Evolutionary conservation across 306 rosid genomes (phyloP).

Genomic region (Sicyos baderoa): DNA sequence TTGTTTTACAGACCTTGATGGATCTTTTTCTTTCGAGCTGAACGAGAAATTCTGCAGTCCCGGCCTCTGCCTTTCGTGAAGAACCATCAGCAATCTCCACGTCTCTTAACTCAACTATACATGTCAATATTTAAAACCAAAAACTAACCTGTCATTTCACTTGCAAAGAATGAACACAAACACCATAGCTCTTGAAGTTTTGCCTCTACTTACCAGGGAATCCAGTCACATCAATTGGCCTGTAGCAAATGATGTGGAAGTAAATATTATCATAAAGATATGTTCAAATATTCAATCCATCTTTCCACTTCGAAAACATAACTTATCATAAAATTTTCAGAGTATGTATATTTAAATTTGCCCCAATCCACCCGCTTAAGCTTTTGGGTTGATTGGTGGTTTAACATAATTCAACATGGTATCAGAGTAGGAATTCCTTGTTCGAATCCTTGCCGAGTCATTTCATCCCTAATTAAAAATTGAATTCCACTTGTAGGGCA

Average conservation of each 20-base stretch:
- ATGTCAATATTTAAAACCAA: slow-evolving; percentile 16
- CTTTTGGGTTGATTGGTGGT: no score
- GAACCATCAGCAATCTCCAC: slow-evolving; percentile 33
- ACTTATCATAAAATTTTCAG: not conserved
- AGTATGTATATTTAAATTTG: no score
- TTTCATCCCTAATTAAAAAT: no score
- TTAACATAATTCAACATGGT: no score
- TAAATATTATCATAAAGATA: not conserved
- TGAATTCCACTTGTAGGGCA: no score
- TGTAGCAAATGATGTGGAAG: not conserved
- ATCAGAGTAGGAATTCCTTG: no score
- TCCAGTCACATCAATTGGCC: not conserved
- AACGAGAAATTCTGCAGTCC: slow-evolving; percentile 68
- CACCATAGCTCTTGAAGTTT: not conserved
- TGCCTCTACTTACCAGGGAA: not conserved
- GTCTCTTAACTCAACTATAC: slow-evolving; percentile 31
- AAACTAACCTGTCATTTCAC: slow-evolving; percentile 11
- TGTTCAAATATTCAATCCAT: slow-evolving; percentile 2
- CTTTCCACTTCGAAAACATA: not conserved
- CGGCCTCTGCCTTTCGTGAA: slow-evolving; percentile 41
- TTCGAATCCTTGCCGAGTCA: no score
- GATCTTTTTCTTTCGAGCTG: slow-evolving; percentile 67
- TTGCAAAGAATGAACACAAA: not conserved
- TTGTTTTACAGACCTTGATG: slow-evolving; percentile 43
- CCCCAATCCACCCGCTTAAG: no score